Evolutionary conservation across 106 monocot species (phyloP), one percentile per base, ranked within the genome.

Genomic region (Phalaenopsis equestris): DNA sequence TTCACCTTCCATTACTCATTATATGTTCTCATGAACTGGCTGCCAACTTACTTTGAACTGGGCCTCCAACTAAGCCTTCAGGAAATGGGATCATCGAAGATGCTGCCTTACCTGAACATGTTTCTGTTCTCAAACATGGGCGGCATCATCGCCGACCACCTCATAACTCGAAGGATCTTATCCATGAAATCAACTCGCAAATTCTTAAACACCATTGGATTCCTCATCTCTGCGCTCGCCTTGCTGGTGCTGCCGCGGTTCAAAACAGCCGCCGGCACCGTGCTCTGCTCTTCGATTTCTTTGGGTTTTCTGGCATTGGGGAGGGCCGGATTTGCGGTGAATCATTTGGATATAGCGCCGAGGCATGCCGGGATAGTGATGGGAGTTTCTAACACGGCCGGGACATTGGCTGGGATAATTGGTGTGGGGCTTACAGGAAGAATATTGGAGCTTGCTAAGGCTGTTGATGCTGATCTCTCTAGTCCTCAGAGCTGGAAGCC

Each of bases 1-100:
- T 96, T 92, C 89, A 94, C 94, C 1, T 96, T 96, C 80, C 96
- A 96, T 72, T 94, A 96, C 81, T 91, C 96, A 12, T 75, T 96
- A 42, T 96, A 96, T 55, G 92, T 96, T 46, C 82, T 96, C 64
- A 96, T 96, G 96, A 96, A 96, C 79, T 96, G 96, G 96, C 72
- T 96, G 21, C 96, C 96, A 16, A 96, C 96, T 18, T 96, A 94
- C 65, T 93, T 92, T 72, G 90, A 96, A 49, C 84, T 87, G 9
- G 96, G 93, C 5, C 89, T 96, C 77, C 80, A 90, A 43, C 85
- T 91, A n/a, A 96, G 90, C 79, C 93, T 96, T 42, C 93, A 96
- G 78, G 96, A 96, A 10, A 93, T 96, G 91, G 96, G 96, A 14
- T 94, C 91, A 21, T 93, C 93, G 3, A 94, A 96, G 78, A 96